Evolutionary conservation across 2,329 filamentous ascomycete species (phyloP).

Genomic region (Trichoderma harzianum): DNA sequence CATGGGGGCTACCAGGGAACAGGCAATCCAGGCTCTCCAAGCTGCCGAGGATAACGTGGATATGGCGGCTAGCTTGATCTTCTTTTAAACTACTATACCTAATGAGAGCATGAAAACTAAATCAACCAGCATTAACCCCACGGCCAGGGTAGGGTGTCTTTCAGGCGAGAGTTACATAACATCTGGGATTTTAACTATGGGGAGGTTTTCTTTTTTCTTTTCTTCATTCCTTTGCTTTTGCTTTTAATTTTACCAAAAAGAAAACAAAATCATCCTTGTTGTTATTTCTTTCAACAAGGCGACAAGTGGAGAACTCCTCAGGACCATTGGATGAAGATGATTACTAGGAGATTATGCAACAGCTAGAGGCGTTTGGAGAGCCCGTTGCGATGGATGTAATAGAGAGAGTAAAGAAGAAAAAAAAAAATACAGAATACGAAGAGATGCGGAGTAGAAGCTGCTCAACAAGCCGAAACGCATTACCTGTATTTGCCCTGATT

Average conservation of each 20-base stretch:
- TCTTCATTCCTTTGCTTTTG: not conserved
- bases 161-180: not conserved
- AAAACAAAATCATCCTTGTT: not conserved
- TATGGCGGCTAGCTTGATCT: slow-evolving; percentile 78
- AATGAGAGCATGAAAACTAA: slow-evolving; percentile 5
- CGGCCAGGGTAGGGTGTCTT: not conserved
- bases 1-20: slow-evolving; percentile 71
- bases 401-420: not conserved
- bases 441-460: not conserved
- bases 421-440: not conserved
- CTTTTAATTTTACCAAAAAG: not conserved
- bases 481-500: not conserved
- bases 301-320: not conserved
- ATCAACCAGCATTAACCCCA: slow-evolving; percentile 3
- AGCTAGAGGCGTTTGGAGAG: slow-evolving; percentile 14
- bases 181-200: not conserved
- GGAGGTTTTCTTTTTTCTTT: not conserved
- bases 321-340: not conserved
- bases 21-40: slow-evolving; percentile 76
- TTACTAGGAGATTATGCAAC: not conserved
- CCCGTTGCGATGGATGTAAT: not conserved
- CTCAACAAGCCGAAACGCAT: not conserved
- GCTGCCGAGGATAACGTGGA: slow-evolving; percentile 85
- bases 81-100: slow-evolving; percentile 32
- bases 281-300: not conserved